These are phyloP conservation scores for Fagus sylvatica DNA, from an alignment of 306 rosid species.

Conservation along the genomic window DNA sequence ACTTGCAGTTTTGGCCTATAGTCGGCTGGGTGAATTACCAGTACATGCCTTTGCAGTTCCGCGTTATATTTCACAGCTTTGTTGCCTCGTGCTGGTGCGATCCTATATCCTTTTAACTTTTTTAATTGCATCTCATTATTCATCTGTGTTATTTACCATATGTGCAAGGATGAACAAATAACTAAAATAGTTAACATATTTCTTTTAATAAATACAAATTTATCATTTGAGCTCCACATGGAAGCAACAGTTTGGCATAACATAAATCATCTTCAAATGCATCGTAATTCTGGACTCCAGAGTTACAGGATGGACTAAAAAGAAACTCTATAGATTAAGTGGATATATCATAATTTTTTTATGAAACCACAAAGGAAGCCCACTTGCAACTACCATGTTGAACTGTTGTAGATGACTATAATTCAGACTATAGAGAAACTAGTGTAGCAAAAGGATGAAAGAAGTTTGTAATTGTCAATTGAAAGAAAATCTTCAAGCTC, in stretches of 20 bases:
- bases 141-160: not conserved
- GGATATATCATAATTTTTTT: not conserved
- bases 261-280: not conserved
- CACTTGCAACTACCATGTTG: constrained; percentile 8
- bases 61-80: constrained; percentile 77
- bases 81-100: constrained; percentile 80
- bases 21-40: constrained; percentile 96
- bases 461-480: too few relatives aligned
- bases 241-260: not conserved
- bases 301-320: not conserved
- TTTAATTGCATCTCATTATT: not conserved
- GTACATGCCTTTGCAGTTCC: constrained; percentile 81
- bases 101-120: constrained; percentile 20
- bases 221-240: not conserved
- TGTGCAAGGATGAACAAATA: not conserved
- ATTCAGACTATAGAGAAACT: too few relatives aligned
- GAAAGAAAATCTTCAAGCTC: too few relatives aligned
- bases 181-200: too few relatives aligned
- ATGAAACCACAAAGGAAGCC: not conserved
- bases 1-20: constrained; percentile 86
- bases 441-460: too few relatives aligned
- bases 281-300: not conserved
- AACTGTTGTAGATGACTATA: too few relatives aligned
- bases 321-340: not conserved
- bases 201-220: too few relatives aligned